Evolutionary conservation across 306 rosid species (phyloP).

Genomic region (Calophaca sinica): DNA sequence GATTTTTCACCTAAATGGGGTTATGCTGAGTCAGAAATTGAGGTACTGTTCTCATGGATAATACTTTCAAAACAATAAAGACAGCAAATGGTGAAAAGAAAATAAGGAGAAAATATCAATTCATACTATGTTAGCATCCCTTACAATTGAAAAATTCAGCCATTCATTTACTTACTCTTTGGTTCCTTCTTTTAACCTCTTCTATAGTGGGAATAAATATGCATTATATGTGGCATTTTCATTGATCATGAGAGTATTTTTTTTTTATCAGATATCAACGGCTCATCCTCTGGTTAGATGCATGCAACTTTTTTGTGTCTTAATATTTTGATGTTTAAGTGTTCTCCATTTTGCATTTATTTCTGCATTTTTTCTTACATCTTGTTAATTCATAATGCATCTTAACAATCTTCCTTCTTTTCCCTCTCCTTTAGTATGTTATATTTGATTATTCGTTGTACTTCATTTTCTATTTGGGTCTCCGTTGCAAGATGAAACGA

Average conservation of each 20-base stretch:
- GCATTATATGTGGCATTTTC: slow-evolving; percentile 29
- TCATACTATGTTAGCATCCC: slow-evolving; percentile 5
- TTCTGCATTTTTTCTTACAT: slow-evolving; percentile 25
- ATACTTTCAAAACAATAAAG: slow-evolving; percentile 16
- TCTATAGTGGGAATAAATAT: slow-evolving; percentile 24
- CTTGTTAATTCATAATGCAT: slow-evolving; percentile 13
- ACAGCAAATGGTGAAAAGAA: slow-evolving; percentile 10
- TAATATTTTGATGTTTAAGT: slow-evolving; percentile 16
- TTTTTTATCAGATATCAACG: slow-evolving; percentile 23
- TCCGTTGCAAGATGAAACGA: slow-evolving; percentile 30
- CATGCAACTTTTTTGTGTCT: slow-evolving; percentile 28
- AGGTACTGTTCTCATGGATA: slow-evolving; percentile 59
- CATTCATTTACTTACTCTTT: slow-evolving; percentile 2
- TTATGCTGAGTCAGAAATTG: slow-evolving; percentile 63
- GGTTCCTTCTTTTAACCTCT: slow-evolving; percentile 20
- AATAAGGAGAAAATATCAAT: slow-evolving; percentile 24
- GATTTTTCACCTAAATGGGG: slow-evolving; percentile 89
- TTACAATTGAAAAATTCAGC: not conserved
- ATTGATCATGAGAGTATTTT: not conserved
- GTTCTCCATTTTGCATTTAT: slow-evolving; percentile 16
- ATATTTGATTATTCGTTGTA: slow-evolving; percentile 25
- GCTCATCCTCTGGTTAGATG: slow-evolving; percentile 31
- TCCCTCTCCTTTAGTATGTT: slow-evolving; percentile 17
- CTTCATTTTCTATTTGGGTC: not conserved
- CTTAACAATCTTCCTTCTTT: slow-evolving; percentile 1